Base-by-base conservation (phyloP, 192 early-diverging fungal species). In the Coemansia sp. region DNA sequence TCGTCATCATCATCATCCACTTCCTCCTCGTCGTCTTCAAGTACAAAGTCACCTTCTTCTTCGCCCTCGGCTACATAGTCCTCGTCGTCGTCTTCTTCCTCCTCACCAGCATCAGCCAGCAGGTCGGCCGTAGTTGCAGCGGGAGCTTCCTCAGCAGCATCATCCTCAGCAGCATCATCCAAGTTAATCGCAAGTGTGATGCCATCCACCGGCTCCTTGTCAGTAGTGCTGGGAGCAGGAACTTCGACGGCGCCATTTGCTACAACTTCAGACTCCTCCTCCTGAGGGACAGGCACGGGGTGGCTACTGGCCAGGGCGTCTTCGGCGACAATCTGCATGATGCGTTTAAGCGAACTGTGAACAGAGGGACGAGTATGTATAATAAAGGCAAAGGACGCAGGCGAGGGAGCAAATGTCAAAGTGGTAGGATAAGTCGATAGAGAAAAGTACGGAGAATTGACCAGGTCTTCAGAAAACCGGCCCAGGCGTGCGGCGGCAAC, bases 11-110 rank as follows among this genome's bases (percentile, higher is more conserved):
- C 72, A 18, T 71, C 72, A 16, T 71, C 77, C 16, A 66, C 73
- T 2, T 49, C 75, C 0, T 59, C 74, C 1, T 59, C 75, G 27
- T 76, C 74, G n/a, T 52, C 68, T n/a, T 77, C 75, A 27, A 82
- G 44, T 9, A 72, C 65, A 33, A 77, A 72, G 57, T 82, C 80
- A 41, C 66, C 66, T 41, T 73, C 75, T 29, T 82, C 79, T 22
- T 82, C 79, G 7, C 74, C 75, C 8, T 69, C 75, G 6, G 69
- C 72, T 2, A 68, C 80, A 82, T 73, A 80, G 70, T 80, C 79
- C 7, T 75, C 72, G 34, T 80, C 78, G 4, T 70, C 78, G 0
- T 80, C 76, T 2, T 71, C 75, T 3, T 68, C 76, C 18, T 79
- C 66, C 10, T 65, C 66, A 16, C 59, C 60, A 3, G 33, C 66